Conservation (phyloP, 2,329 filamentous ascomycete genomes). For the Parasarocladium wereldwijsianum region DNA sequence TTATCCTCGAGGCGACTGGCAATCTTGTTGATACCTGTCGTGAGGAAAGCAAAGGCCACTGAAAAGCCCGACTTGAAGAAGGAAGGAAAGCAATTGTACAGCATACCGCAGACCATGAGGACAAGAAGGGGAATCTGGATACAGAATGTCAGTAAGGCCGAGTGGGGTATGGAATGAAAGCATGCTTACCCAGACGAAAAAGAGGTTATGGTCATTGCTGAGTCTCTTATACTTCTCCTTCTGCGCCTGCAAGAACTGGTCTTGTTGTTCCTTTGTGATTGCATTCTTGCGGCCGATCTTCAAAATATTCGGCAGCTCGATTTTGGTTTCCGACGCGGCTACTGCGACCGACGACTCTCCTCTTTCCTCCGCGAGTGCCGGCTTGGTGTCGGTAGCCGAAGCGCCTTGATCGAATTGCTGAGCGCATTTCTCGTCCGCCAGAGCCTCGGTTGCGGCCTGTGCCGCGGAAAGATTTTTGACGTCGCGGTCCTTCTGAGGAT, state of each 20-base stretch:
- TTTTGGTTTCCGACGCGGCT: constrained; percentile 20
- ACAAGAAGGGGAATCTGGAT: constrained; percentile 33
- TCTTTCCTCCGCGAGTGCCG: not conserved
- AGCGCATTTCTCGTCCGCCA: constrained; percentile 43
- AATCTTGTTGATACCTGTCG: constrained; percentile 1
- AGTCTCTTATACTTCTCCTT: constrained; percentile 48
- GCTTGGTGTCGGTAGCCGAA: constrained; percentile 4
- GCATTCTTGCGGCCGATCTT: constrained; percentile 48
- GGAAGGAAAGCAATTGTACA: constrained; percentile 35
- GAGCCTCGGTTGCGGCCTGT: constrained; percentile 40
- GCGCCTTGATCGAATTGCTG: constrained; percentile 31
- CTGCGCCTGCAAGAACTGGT: constrained; percentile 44
- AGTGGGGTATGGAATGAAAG: not conserved
- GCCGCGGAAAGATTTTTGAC: constrained; percentile 43
- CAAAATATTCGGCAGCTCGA: constrained; percentile 29
- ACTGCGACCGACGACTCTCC: constrained; percentile 6
- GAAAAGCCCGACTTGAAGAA: constrained; percentile 1
- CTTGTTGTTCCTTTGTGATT: constrained; percentile 51
- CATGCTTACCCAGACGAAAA: constrained; percentile 50
- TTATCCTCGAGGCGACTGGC: constrained; percentile 1
- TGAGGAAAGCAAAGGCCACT: not conserved
- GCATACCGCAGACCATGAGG: constrained; percentile 31
- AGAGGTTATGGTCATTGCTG: constrained; percentile 49
- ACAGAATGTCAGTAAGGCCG: not conserved
- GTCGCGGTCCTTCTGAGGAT: constrained; percentile 40